Base-by-base conservation (phyloP, 2,329 filamentous ascomycete species). In the Penicillium sp. region DNA sequence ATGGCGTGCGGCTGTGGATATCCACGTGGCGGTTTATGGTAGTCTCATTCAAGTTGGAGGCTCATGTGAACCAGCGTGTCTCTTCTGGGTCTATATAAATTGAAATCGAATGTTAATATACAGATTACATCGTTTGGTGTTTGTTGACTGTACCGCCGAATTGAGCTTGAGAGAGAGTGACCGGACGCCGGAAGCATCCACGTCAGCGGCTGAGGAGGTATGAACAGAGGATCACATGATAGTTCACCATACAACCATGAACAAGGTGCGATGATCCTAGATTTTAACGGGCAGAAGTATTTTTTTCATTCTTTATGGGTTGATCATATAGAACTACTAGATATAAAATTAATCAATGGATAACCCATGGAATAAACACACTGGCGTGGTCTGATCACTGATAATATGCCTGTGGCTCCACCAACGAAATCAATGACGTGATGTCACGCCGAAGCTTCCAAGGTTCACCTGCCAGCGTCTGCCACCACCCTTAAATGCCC, bases 381-480 rank as follows among this genome's bases (percentile, higher is more conserved):
- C 28, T 5, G 28, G 16, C 3, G 25, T 46, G 45, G 45, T 28
- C 45, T 30, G 45, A 48, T 30, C 25, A 16, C 14, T 22, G 19
- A 11, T 10, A 33, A 8, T 33, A 13, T 37, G 35, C 35, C 25
- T 35, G 40, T 49, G 55, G 54, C 57, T 67, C 63, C 62, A 63
- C 60, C 37, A 55, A 58, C 30, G 22, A 26, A 53, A 68, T 72
- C 68, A 58, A 71, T 73, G 72, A 73, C 71, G 70, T 73, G 70
- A 74, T 74, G 72, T 72, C 70, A 72, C 66, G 52, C 61, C 66
- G 19, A 33, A 58, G 40, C 55, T 65, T 65, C 62, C 58, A 53
- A 61, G 65, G 63, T 63, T 63, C 30, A 43, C 25, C 38, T 40
- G 22, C 30, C 52, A 40, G n/a, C 35, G 16, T 28, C 37, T 26